Conservation (phyloP, 129 eudicot genomes). For the Flaveria trinervia region DNA sequence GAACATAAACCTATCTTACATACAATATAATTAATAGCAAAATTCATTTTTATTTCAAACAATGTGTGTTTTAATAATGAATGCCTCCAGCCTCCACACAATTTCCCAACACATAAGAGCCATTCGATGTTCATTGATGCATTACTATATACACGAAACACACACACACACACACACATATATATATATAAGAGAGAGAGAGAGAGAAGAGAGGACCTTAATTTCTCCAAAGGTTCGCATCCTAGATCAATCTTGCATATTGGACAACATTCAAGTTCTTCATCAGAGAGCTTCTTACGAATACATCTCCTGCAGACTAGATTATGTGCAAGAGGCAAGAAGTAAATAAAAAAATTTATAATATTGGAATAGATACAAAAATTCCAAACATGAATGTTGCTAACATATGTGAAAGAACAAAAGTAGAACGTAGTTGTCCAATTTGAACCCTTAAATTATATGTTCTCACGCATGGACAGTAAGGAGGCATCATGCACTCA, state of each 20-base stretch:
- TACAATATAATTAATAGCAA: background rate
- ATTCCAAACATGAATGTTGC: background rate
- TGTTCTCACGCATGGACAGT: background rate
- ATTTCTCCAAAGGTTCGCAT: slow-evolving; percentile 75
- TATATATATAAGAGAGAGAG: background rate
- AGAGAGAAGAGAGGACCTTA: slow-evolving; percentile 51
- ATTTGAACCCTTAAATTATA: background rate
- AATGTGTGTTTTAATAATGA: background rate
- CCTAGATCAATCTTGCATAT: slow-evolving; percentile 79
- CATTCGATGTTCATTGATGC: background rate
- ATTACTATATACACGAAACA: background rate
- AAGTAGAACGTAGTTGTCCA: slow-evolving; percentile 20
- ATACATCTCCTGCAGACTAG: slow-evolving; percentile 98
- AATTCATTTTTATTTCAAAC: background rate
- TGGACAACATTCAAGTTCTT: slow-evolving; percentile 88
- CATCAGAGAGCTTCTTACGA: slow-evolving; percentile 69
- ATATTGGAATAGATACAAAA: background rate
- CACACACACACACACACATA: no score
- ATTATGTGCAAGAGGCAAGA: slow-evolving; percentile 22
- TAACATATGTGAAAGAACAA: slow-evolving; percentile 12
- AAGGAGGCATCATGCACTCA: slow-evolving; percentile 1
- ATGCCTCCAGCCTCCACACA: background rate
- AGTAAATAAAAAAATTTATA: background rate
- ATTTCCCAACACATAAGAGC: background rate
- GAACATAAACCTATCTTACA: background rate